phyloP scores from a whole-genome alignment of 2,329 filamentous ascomycete genomes.

The Phaeoacremonium minimum region DNA sequence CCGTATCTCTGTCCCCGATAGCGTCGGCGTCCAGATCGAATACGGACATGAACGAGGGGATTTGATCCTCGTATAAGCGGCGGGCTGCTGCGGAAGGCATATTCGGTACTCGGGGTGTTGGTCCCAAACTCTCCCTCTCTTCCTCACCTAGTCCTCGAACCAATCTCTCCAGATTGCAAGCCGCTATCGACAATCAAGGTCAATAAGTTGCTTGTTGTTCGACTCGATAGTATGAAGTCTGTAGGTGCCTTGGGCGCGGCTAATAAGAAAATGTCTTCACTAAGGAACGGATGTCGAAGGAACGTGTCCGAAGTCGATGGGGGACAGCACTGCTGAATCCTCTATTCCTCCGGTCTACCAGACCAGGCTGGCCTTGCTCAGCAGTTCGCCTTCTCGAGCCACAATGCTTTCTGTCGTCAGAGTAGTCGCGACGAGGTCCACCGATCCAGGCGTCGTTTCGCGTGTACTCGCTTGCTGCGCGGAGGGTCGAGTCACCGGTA shows the following conservation, averaged over 20 bases:
- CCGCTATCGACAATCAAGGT: too few relatives aligned
- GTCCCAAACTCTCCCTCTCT: slow-evolving; percentile 5
- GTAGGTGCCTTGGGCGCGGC: too few relatives aligned
- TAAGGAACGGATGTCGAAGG: too few relatives aligned
- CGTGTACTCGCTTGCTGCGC: too few relatives aligned
- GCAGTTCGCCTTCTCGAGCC: slow-evolving; percentile 11
- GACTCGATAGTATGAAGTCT: too few relatives aligned
- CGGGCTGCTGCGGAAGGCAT: slow-evolving; percentile 61
- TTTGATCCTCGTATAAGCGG: slow-evolving; percentile 63
- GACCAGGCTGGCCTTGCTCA: slow-evolving; percentile 2
- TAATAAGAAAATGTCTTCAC: too few relatives aligned
- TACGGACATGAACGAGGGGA: slow-evolving; percentile 74
- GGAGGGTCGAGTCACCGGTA: too few relatives aligned
- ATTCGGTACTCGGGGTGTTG: slow-evolving; percentile 19
- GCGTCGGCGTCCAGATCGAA: slow-evolving; percentile 60
- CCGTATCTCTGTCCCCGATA: slow-evolving; percentile 47
- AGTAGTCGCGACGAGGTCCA: too few relatives aligned
- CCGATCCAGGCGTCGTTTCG: too few relatives aligned
- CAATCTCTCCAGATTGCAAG: too few relatives aligned
- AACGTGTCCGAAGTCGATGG: slow-evolving; percentile 21
- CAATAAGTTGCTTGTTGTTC: too few relatives aligned
- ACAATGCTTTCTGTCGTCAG: too few relatives aligned
- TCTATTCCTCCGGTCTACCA: slow-evolving; percentile 14
- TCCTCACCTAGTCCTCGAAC: background rate
- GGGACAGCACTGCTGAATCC: slow-evolving; percentile 53